Percentiles rank a stretch among this genome's conserved stretches.
phyloP scores from a whole-genome alignment of 2,329 filamentous ascomycete genomes.

The Hysterium pulicare region DNA sequence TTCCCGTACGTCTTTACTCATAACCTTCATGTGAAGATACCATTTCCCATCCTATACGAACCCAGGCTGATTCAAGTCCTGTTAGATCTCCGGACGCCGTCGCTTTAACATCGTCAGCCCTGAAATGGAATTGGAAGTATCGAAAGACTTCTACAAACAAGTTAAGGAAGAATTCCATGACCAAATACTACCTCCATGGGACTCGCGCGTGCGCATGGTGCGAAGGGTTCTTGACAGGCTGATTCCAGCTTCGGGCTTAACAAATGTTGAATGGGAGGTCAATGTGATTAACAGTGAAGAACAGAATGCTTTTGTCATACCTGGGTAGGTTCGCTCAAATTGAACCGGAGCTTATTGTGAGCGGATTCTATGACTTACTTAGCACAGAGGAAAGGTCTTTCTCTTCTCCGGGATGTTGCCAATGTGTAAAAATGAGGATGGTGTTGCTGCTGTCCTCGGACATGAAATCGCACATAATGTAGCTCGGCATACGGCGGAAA shows the following conservation, averaged over 20 bases:
- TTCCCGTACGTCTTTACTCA: conserved; percentile 50
- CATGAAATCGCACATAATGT: conserved; percentile 77
- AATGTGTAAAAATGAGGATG: conserved; percentile 64
- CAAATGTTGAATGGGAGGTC: conserved; percentile 62
- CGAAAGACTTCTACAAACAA: conserved; percentile 54
- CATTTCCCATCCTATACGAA: too few relatives aligned
- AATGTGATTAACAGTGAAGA: conserved; percentile 68
- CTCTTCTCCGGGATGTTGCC: conserved; percentile 70
- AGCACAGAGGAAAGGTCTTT: conserved; percentile 67
- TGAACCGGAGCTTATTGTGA: too few relatives aligned
- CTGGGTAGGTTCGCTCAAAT: conserved; percentile 46
- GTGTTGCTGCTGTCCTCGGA: conserved; percentile 70
- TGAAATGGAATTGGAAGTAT: conserved; percentile 52
- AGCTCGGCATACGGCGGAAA: conserved; percentile 50
- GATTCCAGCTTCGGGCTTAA: conserved; percentile 63
- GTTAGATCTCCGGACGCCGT: conserved; percentile 60
- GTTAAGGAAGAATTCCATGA: conserved; percentile 55
- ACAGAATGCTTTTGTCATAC: conserved; percentile 74
- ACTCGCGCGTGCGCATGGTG: conserved; percentile 57
- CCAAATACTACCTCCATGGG: conserved; percentile 57
- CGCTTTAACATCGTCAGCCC: conserved; percentile 69
- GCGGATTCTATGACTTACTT: conserved; percentile 3
- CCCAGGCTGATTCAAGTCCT: background rate
- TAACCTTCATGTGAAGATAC: too few relatives aligned
- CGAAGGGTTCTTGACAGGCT: conserved; percentile 63